Conservation (phyloP, 2,329 filamentous ascomycete species). For the Neofusicoccum sp. region DNA sequence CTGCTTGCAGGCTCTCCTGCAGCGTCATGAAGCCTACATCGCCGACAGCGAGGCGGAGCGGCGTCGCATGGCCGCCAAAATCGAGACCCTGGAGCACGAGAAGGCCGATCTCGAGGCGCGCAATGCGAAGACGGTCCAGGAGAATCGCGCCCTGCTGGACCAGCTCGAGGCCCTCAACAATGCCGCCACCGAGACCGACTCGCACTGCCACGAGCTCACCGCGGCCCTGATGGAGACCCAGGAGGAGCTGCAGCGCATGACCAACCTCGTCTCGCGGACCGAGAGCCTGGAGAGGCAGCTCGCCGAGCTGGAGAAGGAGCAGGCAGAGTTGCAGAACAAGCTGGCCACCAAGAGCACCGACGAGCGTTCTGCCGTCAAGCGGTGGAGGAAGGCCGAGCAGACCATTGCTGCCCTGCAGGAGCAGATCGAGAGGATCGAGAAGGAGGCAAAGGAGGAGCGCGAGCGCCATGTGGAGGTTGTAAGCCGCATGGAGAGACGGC, state of each 20-base stretch:
- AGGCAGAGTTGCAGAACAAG: constrained; percentile 67
- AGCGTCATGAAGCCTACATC: constrained; percentile 92
- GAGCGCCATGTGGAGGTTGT: constrained; percentile 80
- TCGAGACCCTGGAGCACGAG: constrained; percentile 70
- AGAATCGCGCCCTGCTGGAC: constrained; percentile 77
- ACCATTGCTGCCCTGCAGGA: constrained; percentile 76
- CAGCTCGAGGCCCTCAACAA: constrained; percentile 83
- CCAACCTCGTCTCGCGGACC: constrained; percentile 70
- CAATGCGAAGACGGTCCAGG: constrained; percentile 76
- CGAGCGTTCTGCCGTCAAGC: constrained; percentile 71
- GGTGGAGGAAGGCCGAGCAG: constrained; percentile 83
- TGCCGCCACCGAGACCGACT: constrained; percentile 75
- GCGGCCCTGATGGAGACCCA: constrained; percentile 75
- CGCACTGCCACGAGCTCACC: constrained; percentile 73
- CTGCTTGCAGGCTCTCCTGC: constrained; percentile 78
- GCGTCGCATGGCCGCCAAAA: constrained; percentile 65
- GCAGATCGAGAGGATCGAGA: constrained; percentile 85
- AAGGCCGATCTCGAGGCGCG: constrained; percentile 68
- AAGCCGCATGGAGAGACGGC: constrained; percentile 77
- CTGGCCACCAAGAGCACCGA: constrained; percentile 69
- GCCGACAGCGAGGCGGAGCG: constrained; percentile 87
- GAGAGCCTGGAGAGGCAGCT: constrained; percentile 79
- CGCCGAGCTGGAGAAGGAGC: constrained; percentile 75
- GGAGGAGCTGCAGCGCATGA: constrained; percentile 71
- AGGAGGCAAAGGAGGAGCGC: constrained; percentile 74